Evolutionary conservation across 2,329 filamentous ascomycete species (phyloP), one percentile per base, ranked within the genome.

Genomic region (Arachnomyces sp.): DNA sequence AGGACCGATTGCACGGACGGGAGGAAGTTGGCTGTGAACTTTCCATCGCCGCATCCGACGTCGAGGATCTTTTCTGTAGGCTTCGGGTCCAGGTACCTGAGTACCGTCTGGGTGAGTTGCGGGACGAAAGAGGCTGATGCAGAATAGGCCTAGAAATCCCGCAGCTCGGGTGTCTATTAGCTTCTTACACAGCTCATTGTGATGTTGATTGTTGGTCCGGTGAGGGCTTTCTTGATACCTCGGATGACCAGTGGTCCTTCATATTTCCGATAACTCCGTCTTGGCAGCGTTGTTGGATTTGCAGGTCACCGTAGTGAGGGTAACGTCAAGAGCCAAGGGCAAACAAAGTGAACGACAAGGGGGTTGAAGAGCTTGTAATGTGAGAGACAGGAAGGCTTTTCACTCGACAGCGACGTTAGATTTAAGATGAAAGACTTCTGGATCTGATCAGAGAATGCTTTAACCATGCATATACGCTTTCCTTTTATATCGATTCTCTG

Each of bases 31-130:
- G 71, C 55, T 29, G 77, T 73, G 44, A 82, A 63, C 16, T 79
- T 65, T 28, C 77, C 78, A 55, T 82, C 78, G 32, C 79, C 79
- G 49, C 79, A 82, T 11, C 79, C 79, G 39, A 82, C 60, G 47
- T 82, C 79, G 2, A 82, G 63, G 15, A 82, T 68, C 12, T 63
- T 55, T 52, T 82, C 78, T 46, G 75, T 70, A 18, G 70, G 65
- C 42, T 76, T 67, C 0, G 77, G 67, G 47, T 79, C 70, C 0
- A 82, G 64, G 70, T 76, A 81, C 34, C 66, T 56, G 8, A 79
- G 51, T 4, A 82, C 66, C 43, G 76, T 79, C 12, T 66, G 68
- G 1, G 77, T 72, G 7, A 82, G 63, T 51, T 77, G 75, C 3
- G 79, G 77, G 7, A 82, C 78, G 50, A 82, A 82, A 0, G 74